Conservation (phyloP, 75 land plant genomes). For the Cunninghamia lanceolata region DNA sequence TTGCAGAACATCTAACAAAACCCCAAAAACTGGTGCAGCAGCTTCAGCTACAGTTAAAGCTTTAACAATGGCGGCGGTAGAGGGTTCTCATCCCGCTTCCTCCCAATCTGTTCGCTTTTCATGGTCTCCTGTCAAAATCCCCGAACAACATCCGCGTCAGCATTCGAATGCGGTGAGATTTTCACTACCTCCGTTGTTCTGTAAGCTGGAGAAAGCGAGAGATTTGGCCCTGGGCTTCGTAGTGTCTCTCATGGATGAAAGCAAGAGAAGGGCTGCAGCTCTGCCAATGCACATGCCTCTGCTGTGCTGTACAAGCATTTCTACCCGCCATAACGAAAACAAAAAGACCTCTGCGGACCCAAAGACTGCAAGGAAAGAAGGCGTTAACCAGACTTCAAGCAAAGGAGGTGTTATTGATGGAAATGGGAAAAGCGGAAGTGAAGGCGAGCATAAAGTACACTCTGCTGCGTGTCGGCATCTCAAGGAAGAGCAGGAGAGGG, state of each 20-base stretch:
- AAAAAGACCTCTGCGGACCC: neutral
- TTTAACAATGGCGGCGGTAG: neutral
- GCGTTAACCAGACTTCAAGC: neutral
- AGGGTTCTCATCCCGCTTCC: neutral
- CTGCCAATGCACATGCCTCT: neutral
- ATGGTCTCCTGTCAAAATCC: constrained; percentile 23
- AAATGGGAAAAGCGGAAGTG: neutral
- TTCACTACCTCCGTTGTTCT: constrained; percentile 11
- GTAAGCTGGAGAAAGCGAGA: constrained; percentile 8
- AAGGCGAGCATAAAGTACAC: constrained; percentile 19
- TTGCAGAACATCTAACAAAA: too few species aligned
- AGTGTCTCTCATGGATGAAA: neutral
- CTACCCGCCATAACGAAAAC: constrained; percentile 1
- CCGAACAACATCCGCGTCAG: neutral
- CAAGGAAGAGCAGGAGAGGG: constrained; percentile 82
- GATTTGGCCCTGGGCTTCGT: constrained; percentile 1
- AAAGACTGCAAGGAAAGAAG: neutral
- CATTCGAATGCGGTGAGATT: constrained; percentile 6
- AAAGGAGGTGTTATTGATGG: neutral
- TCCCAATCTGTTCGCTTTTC: constrained; percentile 16
- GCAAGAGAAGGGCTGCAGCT: neutral
- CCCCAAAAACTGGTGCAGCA: neutral
- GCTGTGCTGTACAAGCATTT: constrained; percentile 30
- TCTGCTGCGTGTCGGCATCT: constrained; percentile 9
- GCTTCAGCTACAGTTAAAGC: too few species aligned